These are phyloP conservation scores for Paraphaeosphaeria minitans DNA, from an alignment of 2,329 filamentous ascomycete genomes.

Conservation along the genomic window DNA sequence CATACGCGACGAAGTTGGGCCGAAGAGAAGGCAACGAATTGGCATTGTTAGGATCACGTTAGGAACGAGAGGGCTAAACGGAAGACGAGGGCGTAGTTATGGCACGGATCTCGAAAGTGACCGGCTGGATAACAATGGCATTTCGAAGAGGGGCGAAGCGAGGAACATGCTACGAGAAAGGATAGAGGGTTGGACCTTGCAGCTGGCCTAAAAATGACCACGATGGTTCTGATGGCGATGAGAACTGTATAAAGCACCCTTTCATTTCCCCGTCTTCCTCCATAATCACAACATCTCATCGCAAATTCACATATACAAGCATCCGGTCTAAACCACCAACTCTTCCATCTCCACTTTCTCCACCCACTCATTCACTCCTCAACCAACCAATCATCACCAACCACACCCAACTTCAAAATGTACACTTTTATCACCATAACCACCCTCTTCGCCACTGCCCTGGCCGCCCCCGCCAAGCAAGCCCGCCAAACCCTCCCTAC, in stretches of 20 bases:
- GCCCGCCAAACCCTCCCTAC: conserved; percentile 2
- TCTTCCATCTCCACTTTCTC: not conserved
- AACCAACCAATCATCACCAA: conserved; percentile 11
- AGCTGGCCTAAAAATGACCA: too few species aligned
- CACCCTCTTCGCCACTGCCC: conserved; percentile 19
- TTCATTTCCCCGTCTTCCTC: not conserved
- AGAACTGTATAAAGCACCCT: not conserved
- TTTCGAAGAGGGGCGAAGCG: not conserved
- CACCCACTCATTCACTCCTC: not conserved
- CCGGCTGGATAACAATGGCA: not conserved
- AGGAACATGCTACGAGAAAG: not conserved
- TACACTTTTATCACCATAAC: conserved; percentile 20
- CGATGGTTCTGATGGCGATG: not conserved
- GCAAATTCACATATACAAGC: not conserved
- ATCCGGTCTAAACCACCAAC: not conserved
- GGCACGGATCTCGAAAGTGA: not conserved
- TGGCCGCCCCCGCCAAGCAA: conserved; percentile 17
- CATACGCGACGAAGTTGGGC: not conserved
- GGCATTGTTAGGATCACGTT: too few species aligned
- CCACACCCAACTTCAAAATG: conserved; percentile 20
- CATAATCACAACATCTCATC: conserved; percentile 9
- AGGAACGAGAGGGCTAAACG: not conserved
- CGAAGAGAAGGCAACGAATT: not conserved
- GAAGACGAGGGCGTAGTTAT: not conserved
- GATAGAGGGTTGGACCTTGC: not conserved